These are phyloP conservation scores for Tetrapisispora fleetii DNA, from an alignment of 805 yeast species.

Conservation along the genomic window DNA sequence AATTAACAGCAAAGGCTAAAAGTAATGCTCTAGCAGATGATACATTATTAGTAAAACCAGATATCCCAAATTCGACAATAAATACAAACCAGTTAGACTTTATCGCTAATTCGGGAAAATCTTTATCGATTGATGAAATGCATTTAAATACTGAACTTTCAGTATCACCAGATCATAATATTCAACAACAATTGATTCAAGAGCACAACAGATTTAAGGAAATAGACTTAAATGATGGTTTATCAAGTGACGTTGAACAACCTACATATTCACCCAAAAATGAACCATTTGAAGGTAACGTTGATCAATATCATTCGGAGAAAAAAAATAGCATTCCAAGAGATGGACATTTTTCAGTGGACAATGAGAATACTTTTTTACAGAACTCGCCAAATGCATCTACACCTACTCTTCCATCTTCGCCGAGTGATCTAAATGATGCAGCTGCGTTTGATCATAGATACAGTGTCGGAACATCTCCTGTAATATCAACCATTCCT, in stretches of 20 bases:
- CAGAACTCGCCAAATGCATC: constrained; percentile 15
- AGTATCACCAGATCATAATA: constrained; percentile 1
- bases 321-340: constrained; percentile 1
- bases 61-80: constrained; percentile 19
- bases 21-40: constrained; percentile 25
- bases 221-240: constrained; percentile 28
- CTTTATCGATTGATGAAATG: background rate
- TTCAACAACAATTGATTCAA: constrained; percentile 1
- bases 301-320: background rate
- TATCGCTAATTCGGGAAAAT: constrained; percentile 3
- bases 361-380: background rate
- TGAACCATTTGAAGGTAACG: background rate
- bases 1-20: constrained; percentile 11
- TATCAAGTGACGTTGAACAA: constrained; percentile 31
- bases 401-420: constrained; percentile 27
- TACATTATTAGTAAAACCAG: constrained; percentile 19
- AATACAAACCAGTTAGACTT: constrained; percentile 18
- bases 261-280: constrained; percentile 2
- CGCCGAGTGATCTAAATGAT: constrained; percentile 26
- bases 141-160: constrained; percentile 1
- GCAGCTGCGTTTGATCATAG: constrained; percentile 24
- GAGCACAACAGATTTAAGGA: constrained; percentile 19
- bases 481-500: constrained; percentile 24
- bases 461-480: constrained; percentile 24
- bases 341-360: background rate